These are phyloP conservation scores for Russula olivacea DNA, from an alignment of 768 basidiomycete species.

Conservation along the genomic window DNA sequence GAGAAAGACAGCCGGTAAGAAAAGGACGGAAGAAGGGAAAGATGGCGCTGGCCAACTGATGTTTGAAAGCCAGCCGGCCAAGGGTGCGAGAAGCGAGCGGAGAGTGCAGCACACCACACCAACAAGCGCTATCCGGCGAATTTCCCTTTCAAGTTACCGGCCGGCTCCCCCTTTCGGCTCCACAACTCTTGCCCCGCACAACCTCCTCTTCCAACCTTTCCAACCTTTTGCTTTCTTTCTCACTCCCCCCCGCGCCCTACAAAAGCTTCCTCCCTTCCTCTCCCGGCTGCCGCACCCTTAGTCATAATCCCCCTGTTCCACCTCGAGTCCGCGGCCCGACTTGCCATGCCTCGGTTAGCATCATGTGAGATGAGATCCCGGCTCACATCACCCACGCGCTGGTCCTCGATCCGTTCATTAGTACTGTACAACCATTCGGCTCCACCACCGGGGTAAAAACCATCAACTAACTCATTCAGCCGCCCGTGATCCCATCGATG, in stretches of 20 bases:
- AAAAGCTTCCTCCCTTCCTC: not conserved
- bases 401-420: not conserved
- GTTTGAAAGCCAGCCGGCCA: not conserved
- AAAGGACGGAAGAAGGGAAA: not conserved
- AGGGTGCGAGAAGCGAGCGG: not conserved
- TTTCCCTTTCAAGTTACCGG: slow-evolving; percentile 25
- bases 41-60: not conserved
- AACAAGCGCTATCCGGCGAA: slow-evolving; percentile 21
- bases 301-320: slow-evolving; percentile 1
- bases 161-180: slow-evolving; percentile 18
- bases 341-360: slow-evolving; percentile 7
- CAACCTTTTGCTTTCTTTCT: no score
- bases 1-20: slow-evolving; percentile 3
- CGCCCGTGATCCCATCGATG: not conserved
- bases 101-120: not conserved
- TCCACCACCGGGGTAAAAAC: not conserved
- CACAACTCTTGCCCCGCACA: not conserved
- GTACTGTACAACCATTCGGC: not conserved
- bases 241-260: not conserved
- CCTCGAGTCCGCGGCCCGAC: slow-evolving; percentile 19
- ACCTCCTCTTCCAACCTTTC: not conserved
- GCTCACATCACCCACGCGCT: not conserved
- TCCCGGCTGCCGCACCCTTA: not conserved
- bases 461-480: not conserved
- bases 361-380: not conserved